A percentile compares a stretch with the other conserved stretches of the same genome.
These are phyloP conservation scores for Berberis thunbergii DNA, from an alignment of 164 flowering plant species.

Conservation along the genomic window DNA sequence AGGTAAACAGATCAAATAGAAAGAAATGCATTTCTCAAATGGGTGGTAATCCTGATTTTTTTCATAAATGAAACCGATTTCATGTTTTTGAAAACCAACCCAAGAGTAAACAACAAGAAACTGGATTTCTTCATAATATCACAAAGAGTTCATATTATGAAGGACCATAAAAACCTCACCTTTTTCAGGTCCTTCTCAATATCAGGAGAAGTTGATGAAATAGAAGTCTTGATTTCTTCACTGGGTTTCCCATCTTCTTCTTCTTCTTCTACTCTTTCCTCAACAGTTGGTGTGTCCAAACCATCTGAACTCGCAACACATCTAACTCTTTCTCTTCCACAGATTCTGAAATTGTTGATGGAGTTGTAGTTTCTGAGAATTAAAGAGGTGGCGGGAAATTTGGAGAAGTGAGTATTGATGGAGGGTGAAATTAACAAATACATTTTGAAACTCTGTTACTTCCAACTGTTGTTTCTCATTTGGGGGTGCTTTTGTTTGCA, in stretches of 20 bases:
- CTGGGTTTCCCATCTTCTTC: slow-evolving; percentile 10
- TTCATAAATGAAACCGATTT: no score
- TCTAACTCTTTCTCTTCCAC: slow-evolving; percentile 8
- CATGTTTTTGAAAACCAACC: background rate
- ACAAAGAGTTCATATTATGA: background rate
- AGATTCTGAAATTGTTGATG: background rate
- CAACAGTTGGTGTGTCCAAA: slow-evolving; percentile 20
- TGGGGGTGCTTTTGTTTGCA: background rate
- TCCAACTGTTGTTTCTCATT: background rate
- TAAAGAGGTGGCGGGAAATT: slow-evolving; percentile 6
- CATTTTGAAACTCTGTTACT: slow-evolving; percentile 1
- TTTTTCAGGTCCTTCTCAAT: slow-evolving; percentile 55
- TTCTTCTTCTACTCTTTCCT: slow-evolving; percentile 12
- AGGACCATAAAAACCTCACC: slow-evolving; percentile 16
- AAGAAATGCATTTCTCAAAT: no score
- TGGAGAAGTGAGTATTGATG: slow-evolving; percentile 13
- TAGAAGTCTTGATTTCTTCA: slow-evolving; percentile 12
- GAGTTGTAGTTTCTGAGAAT: slow-evolving; percentile 2
- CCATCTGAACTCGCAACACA: slow-evolving; percentile 29
- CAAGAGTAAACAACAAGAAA: background rate
- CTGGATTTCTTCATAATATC: background rate
- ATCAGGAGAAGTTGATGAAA: slow-evolving; percentile 18
- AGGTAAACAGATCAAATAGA: no score
- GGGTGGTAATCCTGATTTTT: no score
- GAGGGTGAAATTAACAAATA: slow-evolving; percentile 17